Evolutionary conservation across 2,329 filamentous ascomycete species (phyloP), one percentile per base, ranked within the genome.

Genomic region (Blastomyces parvus): DNA sequence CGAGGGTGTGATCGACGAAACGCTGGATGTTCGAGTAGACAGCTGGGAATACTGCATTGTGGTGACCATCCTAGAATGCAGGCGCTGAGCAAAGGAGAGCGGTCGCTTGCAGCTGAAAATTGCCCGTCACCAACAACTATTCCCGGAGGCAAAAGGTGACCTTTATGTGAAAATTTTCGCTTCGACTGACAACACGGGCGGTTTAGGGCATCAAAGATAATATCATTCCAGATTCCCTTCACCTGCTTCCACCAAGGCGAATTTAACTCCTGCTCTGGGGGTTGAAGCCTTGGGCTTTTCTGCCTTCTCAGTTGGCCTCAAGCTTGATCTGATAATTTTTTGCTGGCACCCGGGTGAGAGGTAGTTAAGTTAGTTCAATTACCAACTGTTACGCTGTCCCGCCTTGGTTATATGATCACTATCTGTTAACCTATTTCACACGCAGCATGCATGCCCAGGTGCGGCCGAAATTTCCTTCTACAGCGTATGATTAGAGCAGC

Each of bases 11-110:
- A 61, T 55, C 3, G 59, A 53, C 6, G n/a, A n/a, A 19, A 61
- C 22, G 40, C 38, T 61, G 7, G 59, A 61, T 27, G 50, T 48
- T 36, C 59, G 46, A 25, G 59, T 33, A 7, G 59, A 53, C 9
- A 55, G 8, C 30, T 53, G 46, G 4, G 59, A 55, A 55, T 40
- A 33, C 40, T 40, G 30, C 59, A 61, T 61, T 48, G 48, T 59
- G 25, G 58, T 36, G 9, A n/a, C 40, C 42, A 36, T 59, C 7
- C 7, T 30, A 30, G 3, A 27, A 13, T 25, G 25, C 25, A 25
- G 33, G 5, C 19, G 46, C 25, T 11, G 58, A 33, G 42, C 40
- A 50, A 50, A 42, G 33, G 46, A 59, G 9, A 27, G 9, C 17
- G 33, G 57, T 27, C 25, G 40, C 36, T 59, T 33, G 11, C 8